Conservation (phyloP, 495 filamentous ascomycete genomes). For the Lophium mytilinum region DNA sequence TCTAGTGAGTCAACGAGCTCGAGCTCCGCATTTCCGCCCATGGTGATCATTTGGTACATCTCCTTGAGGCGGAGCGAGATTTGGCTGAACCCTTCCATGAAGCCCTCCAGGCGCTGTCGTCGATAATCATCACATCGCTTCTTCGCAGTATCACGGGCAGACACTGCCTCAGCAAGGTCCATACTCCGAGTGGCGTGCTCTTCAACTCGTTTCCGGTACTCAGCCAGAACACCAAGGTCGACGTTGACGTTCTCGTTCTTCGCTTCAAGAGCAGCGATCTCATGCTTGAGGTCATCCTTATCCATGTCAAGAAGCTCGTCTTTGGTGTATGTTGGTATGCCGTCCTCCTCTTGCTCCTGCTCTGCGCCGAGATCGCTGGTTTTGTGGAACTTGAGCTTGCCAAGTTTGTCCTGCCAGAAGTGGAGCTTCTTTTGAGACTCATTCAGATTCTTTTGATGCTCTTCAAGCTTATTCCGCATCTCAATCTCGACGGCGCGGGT, state of each 20-base stretch:
- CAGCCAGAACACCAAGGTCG: slow-evolving; percentile 82
- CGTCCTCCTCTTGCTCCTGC: slow-evolving; percentile 37
- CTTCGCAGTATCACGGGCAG: slow-evolving; percentile 75
- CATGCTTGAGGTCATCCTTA: slow-evolving; percentile 75
- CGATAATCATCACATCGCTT: slow-evolving; percentile 84
- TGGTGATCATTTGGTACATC: slow-evolving; percentile 99
- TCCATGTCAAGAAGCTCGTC: slow-evolving; percentile 92
- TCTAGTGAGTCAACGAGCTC: slow-evolving; percentile 93
- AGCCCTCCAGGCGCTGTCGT: slow-evolving; percentile 81
- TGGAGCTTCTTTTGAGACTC: slow-evolving; percentile 79
- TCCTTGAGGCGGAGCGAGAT: slow-evolving; percentile 97
- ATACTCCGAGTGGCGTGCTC: slow-evolving; percentile 75
- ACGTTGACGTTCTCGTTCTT: slow-evolving; percentile 84
- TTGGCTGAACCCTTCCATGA: slow-evolving; percentile 94
- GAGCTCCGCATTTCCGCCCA: slow-evolving; percentile 96
- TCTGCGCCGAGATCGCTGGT: slow-evolving; percentile 35
- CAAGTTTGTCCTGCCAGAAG: slow-evolving; percentile 84
- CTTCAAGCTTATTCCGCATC: slow-evolving; percentile 95
- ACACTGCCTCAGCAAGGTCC: slow-evolving; percentile 68
- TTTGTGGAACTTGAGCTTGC: slow-evolving; percentile 70
- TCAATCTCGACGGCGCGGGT: slow-evolving; percentile 88
- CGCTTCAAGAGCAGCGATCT: slow-evolving; percentile 86
- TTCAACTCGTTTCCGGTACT: slow-evolving; percentile 84
- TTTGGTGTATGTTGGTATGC: slow-evolving; percentile 72
- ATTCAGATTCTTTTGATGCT: slow-evolving; percentile 78